Evolutionary conservation across 2,329 filamentous ascomycete genomes (phyloP), one percentile per base, ranked within the genome.

Genomic region (Ceratocystis cubensis): DNA sequence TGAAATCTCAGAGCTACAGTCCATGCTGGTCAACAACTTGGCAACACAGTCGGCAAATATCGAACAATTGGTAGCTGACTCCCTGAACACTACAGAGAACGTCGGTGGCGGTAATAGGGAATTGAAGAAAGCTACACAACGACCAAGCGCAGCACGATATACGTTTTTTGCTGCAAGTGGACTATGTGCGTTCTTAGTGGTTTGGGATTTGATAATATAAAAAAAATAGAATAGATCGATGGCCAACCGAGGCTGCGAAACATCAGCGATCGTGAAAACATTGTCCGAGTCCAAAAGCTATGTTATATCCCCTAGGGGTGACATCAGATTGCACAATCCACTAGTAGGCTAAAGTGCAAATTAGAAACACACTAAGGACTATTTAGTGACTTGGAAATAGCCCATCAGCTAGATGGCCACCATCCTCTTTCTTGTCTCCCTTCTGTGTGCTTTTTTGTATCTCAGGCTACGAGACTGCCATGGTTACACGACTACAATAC

Each of bases 1-100:
- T 2, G 94, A 99, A 75, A 96, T 99, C 69, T 88, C 91, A 6
- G 91, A 96, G 73, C 80, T 99, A 64, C 94, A 99, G 74, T 90
- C 89, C 66, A 86, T 93, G 65, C 86, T 99, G 13, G 90, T 94
- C 50, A 85, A 84, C 71, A 96, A 96, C 73, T 82, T 99, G 25
- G 83, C 87, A 48, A 87, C 88, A 15, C 94, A 99, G 73, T 88
- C 89, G 65, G 91, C 90, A 66, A 88, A 94, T 71, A 96, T 99
- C 69, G 88, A 91, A 68, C 89, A 94, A 74, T 81, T 99, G 22
- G 90, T 96, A 41, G 81, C 86, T 56, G 93, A 99, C 75, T 91
- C 91, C 1, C 82, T 86, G 68, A 82, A 84, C 41, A 96, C 92
- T 8, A 84, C 87, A 30, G 88, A 93, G 73, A 96, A 97, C 73